Base-by-base conservation (phyloP, 148 eudicot species). In the Amaranthus cruentus region DNA sequence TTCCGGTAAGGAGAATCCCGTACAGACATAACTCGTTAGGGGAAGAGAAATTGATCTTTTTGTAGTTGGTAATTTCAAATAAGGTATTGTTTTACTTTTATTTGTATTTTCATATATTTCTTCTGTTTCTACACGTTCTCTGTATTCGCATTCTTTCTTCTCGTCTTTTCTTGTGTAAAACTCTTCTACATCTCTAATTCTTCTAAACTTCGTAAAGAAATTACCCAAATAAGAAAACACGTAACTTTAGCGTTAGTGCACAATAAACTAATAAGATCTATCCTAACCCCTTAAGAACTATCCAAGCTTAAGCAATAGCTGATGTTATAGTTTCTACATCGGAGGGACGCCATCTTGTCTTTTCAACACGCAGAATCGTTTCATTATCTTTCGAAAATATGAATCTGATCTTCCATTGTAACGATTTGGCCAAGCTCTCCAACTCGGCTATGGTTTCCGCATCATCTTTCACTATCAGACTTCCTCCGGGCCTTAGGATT, bases 281-380 rank as follows among this genome's bases (percentile, higher is more conserved):
- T 28, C 38, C 38, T 28, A 28, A 28, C 38, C 38, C 38, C 38
- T 28, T 28, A 28, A 28, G 38, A 28, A 28, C 38, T 28, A 28
- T 28, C 38, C 38, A 28, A 28, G 38, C 38, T 28, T 79, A 80
- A 48, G 77, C 91, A 61, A 85, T 85, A 58, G 91, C 91, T 13
- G 75, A 88, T 53, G 43, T 49, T 10, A 88, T 75, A 46, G 83
- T 74, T 82, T 87, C 89, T 28, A 68, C 80, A 66, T 84, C 93
- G 47, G 81, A 69, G 13, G 95, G 95, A 55, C 95, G 88, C 95
- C 95, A 88, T 52, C 72, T 72, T 49, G 95, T 75, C 81, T 88
- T 90, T 61, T 84, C 82, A 69, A 84, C 80, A 62, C 85, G 84
- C 4, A 90, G 73, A 73, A 90, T 68, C 11, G 89, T 88, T 71